These are phyloP conservation scores for Chara braunii DNA, from an alignment of 139 green algal species.

Conservation along the genomic window DNA sequence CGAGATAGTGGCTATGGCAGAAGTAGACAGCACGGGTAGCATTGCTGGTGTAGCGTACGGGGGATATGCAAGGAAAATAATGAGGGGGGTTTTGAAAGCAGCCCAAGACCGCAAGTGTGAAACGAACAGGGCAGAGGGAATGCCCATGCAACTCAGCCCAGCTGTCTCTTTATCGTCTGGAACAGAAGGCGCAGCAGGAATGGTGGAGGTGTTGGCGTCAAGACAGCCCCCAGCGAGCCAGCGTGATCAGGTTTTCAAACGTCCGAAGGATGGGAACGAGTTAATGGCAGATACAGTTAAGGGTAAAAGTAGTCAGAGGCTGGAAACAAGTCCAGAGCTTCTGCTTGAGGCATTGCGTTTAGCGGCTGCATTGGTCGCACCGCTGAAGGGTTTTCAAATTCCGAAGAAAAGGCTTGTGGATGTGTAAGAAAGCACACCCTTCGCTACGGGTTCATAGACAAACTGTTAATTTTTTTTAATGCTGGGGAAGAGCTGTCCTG, in stretches of 20 bases:
- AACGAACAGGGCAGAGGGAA: neutral
- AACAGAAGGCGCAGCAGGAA: neutral
- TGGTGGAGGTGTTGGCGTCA: neutral
- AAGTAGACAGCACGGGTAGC: neutral
- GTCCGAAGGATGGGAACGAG: neutral
- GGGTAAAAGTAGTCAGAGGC: neutral
- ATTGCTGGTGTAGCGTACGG: constrained; percentile 23
- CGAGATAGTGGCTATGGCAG: neutral
- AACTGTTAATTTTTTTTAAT: too few species aligned
- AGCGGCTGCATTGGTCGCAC: neutral
- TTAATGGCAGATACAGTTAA: neutral
- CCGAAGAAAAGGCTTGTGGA: too few species aligned
- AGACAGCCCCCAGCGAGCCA: too few species aligned
- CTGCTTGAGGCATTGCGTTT: neutral
- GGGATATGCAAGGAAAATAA: constrained; percentile 28
- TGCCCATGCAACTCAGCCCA: neutral
- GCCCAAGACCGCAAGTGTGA: neutral
- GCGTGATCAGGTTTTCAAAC: too few species aligned
- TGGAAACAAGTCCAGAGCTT: neutral
- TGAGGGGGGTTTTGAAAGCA: neutral
- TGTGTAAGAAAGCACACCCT: too few species aligned
- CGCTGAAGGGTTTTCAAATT: neutral
- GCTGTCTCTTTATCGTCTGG: neutral
- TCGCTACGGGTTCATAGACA: too few species aligned
- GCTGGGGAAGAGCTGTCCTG: too few species aligned